Evolutionary conservation across 192 early-diverging fungal genomes (phyloP), one percentile per base, ranked within the genome.

Genomic region (Backusella tuberculispora): DNA sequence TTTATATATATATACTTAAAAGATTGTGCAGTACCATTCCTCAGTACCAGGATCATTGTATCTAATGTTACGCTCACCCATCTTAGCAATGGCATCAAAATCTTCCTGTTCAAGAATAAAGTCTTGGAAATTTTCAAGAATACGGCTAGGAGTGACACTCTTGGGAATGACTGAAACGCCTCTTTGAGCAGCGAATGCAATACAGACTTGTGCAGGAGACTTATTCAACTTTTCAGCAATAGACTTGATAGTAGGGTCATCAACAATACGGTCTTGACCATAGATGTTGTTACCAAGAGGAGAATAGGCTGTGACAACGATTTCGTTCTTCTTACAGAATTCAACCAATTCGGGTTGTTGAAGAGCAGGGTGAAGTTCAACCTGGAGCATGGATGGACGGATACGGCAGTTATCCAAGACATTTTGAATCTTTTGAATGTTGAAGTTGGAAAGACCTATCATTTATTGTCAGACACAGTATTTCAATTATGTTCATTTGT

Each of bases 161-260:
- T 95, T 95, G 76, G 95, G 94, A 79, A 96, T 92, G 9, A 94
- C 94, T 13, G 81, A 76, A 44, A 90, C 89, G 4, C 93, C 93
- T 56, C 94, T 90, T 66, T 93, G 87, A 34, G 87, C 78, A 47
- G 80, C 91, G 90, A 94, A 96, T 15, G 90, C 86, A 56, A 96
- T 78, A 6, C 89, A 80, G 38, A 95, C 91, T 76, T 95, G 93
- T 12, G 92, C 94, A 9, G 90, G 85, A 2, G 88, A 83, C 74
- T 85, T 87, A 21, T 80, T 73, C 48, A 92, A 89, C 66, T 89
- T 88, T 73, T 91, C 83, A 12, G 94, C 92, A 68, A 96, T 83
- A 56, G 29, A 41, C 13, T 45, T 53, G 29, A 76, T 64, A 50
- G 6, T 53, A 15, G 67, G 66, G 38, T 74, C 69, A 74, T 79